phyloP scores from a whole-genome alignment of 202 grass and related monocot genomes.

The Setaria viridis region DNA sequence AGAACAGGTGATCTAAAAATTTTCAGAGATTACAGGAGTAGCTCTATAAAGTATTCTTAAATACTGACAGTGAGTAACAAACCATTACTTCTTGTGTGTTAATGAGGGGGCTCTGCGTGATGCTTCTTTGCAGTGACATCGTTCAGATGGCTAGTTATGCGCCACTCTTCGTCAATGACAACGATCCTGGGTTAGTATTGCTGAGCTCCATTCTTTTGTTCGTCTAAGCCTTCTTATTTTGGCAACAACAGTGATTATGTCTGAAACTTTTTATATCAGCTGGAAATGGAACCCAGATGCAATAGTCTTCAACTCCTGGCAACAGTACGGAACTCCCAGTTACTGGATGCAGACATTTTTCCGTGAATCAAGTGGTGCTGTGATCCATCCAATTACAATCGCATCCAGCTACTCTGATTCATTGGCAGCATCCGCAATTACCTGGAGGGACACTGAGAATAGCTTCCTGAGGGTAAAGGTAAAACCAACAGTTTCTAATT shows the following conservation, averaged over 20 bases:
- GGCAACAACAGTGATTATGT: too few relatives aligned
- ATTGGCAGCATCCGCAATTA: conserved; percentile 70
- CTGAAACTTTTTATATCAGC: too few relatives aligned
- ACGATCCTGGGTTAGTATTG: conserved; percentile 68
- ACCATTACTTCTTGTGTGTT: background rate
- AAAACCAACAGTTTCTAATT: background rate
- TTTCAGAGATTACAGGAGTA: background rate
- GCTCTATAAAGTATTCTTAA: background rate
- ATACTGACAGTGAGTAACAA: conserved; percentile 61
- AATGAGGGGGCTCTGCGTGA: conserved; percentile 18
- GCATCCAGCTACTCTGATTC: conserved; percentile 55
- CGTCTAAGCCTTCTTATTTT: too few relatives aligned
- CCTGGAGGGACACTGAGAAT: conserved; percentile 54
- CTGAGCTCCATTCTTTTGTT: background rate
- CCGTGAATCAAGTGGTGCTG: conserved; percentile 70
- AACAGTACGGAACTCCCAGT: conserved; percentile 85
- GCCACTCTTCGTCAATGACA: conserved; percentile 76
- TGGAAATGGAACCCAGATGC: too few relatives aligned
- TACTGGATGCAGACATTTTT: conserved; percentile 87
- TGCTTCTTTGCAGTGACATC: conserved; percentile 73
- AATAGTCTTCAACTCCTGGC: conserved; percentile 72
- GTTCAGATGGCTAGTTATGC: conserved; percentile 92
- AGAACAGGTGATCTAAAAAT: conserved; percentile 45
- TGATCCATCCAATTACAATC: conserved; percentile 58
- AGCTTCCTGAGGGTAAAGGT: conserved; percentile 79